Conservation (phyloP, 768 basidiomycete genomes). For the Pulveroboletus sp. region DNA sequence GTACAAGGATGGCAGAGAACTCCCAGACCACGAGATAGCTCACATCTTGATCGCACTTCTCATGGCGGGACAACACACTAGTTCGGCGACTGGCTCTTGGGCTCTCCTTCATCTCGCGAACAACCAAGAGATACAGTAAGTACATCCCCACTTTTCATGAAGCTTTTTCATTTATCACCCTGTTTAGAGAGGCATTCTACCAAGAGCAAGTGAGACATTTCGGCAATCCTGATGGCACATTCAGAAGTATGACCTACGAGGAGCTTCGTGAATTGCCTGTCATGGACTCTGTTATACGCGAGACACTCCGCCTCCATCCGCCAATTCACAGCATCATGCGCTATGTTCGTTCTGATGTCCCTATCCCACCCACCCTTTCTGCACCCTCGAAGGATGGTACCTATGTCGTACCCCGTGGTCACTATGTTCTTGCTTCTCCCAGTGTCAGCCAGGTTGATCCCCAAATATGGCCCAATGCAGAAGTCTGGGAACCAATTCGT, state of each 20-base stretch:
- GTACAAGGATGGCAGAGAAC: conserved; percentile 75
- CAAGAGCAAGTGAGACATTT: conserved; percentile 87
- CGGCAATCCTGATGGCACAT: conserved; percentile 72
- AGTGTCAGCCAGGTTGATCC: conserved; percentile 88
- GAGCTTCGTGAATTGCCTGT: conserved; percentile 80
- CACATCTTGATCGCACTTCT: conserved; percentile 98
- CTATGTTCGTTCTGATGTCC: conserved; percentile 81
- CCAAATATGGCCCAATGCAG: conserved; percentile 69
- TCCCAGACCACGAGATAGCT: conserved; percentile 90
- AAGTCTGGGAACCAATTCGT: conserved; percentile 73
- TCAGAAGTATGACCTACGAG: conserved; percentile 82
- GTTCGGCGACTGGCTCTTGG: conserved; percentile 92
- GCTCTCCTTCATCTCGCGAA: conserved; percentile 82
- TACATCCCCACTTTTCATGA: conserved; percentile 8
- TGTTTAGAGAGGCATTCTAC: conserved; percentile 74
- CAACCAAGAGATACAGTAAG: conserved; percentile 71
- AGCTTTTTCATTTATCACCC: neutral
- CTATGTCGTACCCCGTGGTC: conserved; percentile 87
- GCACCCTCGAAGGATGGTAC: conserved; percentile 69
- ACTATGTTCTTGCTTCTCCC: conserved; percentile 88
- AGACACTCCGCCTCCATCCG: conserved; percentile 90
- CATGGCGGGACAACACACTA: conserved; percentile 99
- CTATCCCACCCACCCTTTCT: conserved; percentile 76
- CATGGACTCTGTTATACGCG: conserved; percentile 87
- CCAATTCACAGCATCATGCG: conserved; percentile 97